Base-by-base conservation (phyloP, 2,329 filamentous ascomycete genomes). In the Colletotrichum sansevieriae region DNA sequence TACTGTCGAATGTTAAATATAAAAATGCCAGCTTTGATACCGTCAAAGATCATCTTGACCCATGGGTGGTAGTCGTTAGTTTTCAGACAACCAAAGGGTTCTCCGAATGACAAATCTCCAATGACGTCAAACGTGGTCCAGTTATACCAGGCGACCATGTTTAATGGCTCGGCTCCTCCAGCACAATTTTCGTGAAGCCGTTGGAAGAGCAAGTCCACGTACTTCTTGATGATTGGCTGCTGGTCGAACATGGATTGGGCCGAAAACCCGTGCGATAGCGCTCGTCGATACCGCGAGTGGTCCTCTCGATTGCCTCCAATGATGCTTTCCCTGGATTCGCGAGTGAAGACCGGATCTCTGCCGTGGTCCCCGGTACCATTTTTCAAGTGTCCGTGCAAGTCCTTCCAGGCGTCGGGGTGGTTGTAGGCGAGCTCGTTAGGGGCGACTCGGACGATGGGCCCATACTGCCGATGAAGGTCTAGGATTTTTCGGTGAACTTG, bases 391-490 rank as follows among this genome's bases (percentile, higher is more conserved):
- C 77, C 77, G 63, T 82, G 81, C 39, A 84, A 80, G 37, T 84
- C 81, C 70, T 79, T 78, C 77, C 79, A 83, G 5, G 73, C 72
- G 3, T 76, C 64, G 7, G 75, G 73, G 18, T 76, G 72, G 44
- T 75, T 79, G 72, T 83, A 86, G 1, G 82, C 80, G 2, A 86
- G 77, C 70, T 85, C 82, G 63, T 83, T 76, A 1, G 84, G 83
- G 8, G 78, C 79, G 35, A 84, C 74, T 11, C 84, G 81, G 4
- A 86, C 82, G 1, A 86, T 77, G 1, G 78, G 76, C 5, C 84
- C 84, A 65, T 83, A 83, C 39, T 75, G 67, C 9, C 75, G 71
- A 70, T 83, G 82, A 15, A 83, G 73, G 7, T 70, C 70, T 12
- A 74, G 71, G 43, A 78, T 68, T 41, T 73, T 72, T 33, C 71